Evolutionary conservation across 1,139 yeast genomes (phyloP), one percentile per base, ranked within the genome.

Genomic region (Geotrichum cucujoidarum): DNA sequence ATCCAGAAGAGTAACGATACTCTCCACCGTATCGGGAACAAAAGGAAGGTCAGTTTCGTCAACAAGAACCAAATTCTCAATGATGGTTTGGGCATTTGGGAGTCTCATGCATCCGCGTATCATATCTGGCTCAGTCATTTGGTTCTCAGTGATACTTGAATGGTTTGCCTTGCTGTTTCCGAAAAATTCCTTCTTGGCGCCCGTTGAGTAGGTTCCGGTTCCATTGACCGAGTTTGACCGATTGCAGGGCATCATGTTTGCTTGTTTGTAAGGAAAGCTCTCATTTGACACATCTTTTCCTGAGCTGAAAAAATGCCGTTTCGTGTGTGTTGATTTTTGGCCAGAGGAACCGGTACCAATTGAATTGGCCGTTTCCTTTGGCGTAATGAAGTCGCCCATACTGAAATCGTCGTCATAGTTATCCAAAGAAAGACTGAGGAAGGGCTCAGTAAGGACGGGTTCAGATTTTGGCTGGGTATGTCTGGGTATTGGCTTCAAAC

Each of bases 141-240:
- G 47, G 33, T 44, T 44, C 16, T 44, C 43, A 39, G 37, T 44
- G 17, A 44, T 32, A 13, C 37, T 37, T 16, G 35, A 31, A 17
- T 44, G 42, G 43, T 44, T 36, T 16, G 47, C 47, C 11, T 31
- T 38, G 4, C 5, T 22, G 21, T 44, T 44, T 20, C 42, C 27
- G 13, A 44, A 44, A 27, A 21, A 44, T 17, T 13, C 16, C 18
- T 37, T 44, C 29, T 32, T 31, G 20, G 14, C 17, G 22, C 43
- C 43, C 42, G 38, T 44, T 10, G 47, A 37, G 43, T 44, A 44
- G 11, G 47, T 44, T 3, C 43, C 43, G 21, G 47, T 44, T 10
- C 47, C 47, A 11, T 17, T 22, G 16, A 24, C 29, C 13, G 38
- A 20, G 14, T 39, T 37, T 35, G 11, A 18, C 4, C 13, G 13